Conservation (phyloP, 306 rosid genomes). For the Pyrus communis region DNA sequence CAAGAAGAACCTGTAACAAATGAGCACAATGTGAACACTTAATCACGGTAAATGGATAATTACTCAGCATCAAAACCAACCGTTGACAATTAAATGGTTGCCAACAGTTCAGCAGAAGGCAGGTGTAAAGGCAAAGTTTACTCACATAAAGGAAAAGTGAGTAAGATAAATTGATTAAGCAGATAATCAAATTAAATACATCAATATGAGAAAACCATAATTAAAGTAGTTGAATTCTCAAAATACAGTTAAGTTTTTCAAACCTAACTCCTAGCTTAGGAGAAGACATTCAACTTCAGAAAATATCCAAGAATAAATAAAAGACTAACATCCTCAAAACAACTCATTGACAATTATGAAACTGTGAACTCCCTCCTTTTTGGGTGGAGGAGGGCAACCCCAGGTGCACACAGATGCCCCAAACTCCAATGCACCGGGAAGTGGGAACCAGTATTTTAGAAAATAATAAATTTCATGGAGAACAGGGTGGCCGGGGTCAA, state of each 20-base stretch:
- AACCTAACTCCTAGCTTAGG: not conserved
- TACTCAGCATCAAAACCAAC: not conserved
- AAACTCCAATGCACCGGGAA: not conserved
- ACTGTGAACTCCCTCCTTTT: not conserved
- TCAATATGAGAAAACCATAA: not conserved
- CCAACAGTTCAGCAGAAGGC: not conserved
- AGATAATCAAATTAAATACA: not conserved
- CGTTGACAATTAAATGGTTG: not conserved
- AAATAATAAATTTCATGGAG: not conserved
- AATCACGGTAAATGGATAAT: not conserved
- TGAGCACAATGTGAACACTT: slow-evolving; percentile 6
- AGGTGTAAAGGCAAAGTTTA: not conserved
- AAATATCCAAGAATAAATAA: not conserved
- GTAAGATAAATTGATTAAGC: not conserved
- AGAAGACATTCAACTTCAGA: not conserved
- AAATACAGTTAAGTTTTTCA: not conserved
- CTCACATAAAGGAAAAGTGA: not conserved
- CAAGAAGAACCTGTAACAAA: slow-evolving; percentile 71
- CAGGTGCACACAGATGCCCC: not conserved
- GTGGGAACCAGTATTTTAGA: not conserved
- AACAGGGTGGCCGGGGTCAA: not conserved
- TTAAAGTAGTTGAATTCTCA: not conserved
- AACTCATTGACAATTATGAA: not conserved
- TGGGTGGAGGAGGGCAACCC: not conserved
- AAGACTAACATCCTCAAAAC: not conserved